A percentile compares a stretch with the other conserved stretches of the same genome.
These are phyloP conservation scores for Dittrichia graveolens DNA, from an alignment of 129 eudicot genomes.

Conservation along the genomic window DNA sequence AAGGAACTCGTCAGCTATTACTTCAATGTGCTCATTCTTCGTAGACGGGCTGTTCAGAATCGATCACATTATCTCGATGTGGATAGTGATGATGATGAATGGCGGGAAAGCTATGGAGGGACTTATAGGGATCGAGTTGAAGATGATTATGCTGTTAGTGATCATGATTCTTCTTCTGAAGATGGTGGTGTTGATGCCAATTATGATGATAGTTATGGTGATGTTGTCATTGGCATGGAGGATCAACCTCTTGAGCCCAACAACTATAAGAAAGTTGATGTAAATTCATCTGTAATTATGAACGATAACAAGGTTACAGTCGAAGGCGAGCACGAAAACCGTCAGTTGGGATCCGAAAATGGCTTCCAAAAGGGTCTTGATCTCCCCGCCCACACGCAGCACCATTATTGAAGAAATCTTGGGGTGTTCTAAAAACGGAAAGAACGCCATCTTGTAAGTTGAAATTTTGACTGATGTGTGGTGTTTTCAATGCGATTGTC, in stretches of 20 bases:
- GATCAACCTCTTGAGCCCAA: not conserved
- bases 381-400: conserved; percentile 33
- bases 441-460: conserved; percentile 21
- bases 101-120: conserved; percentile 39
- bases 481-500: conserved; percentile 10
- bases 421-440: conserved; percentile 37
- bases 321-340: conserved; percentile 1
- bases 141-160: conserved; percentile 42
- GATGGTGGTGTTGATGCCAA: conserved; percentile 11
- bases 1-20: conserved; percentile 63
- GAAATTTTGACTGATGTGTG: conserved; percentile 1
- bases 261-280: conserved; percentile 8
- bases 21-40: conserved; percentile 63
- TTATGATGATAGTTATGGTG: conserved; percentile 14
- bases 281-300: conserved; percentile 10
- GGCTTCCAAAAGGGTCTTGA: conserved; percentile 7
- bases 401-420: conserved; percentile 46
- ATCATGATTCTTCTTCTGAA: conserved; percentile 25
- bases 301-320: conserved; percentile 19
- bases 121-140: conserved; percentile 24
- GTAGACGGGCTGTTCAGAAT: conserved; percentile 62
- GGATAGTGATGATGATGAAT: conserved; percentile 78
- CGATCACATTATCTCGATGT: conserved; percentile 42
- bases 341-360: conserved; percentile 29
- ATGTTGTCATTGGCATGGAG: conserved; percentile 6